Evolutionary conservation across 2,329 filamentous ascomycete species (phyloP).

Genomic region (Microdochium nivale): DNA sequence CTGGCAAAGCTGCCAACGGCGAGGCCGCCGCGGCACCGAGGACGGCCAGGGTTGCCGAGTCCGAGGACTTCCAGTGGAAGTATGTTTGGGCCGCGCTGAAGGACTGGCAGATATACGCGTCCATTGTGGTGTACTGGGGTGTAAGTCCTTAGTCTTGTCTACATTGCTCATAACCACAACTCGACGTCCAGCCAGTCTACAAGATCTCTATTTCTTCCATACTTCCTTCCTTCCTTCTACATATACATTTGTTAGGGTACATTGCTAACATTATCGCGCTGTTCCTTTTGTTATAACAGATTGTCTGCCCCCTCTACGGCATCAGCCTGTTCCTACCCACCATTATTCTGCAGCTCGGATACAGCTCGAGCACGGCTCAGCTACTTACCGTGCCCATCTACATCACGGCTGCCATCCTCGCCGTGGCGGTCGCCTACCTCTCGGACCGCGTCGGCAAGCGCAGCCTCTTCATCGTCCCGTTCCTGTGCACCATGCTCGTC

Average conservation of each 20-base stretch:
- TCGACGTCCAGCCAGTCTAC: too few relatives aligned
- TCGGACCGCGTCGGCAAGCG: constrained; percentile 46
- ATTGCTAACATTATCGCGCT: too few relatives aligned
- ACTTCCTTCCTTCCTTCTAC: constrained; percentile 34
- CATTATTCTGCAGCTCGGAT: constrained; percentile 53
- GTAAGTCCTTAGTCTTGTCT: constrained; percentile 39
- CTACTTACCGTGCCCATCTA: constrained; percentile 54
- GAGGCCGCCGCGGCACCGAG: not conserved
- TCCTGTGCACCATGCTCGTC: constrained; percentile 42
- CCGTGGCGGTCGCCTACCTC: constrained; percentile 42
- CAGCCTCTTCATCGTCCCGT: constrained; percentile 45
- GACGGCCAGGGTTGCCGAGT: constrained; percentile 40
- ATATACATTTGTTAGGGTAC: constrained; percentile 17
- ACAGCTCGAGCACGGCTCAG: constrained; percentile 48
- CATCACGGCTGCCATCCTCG: constrained; percentile 53
- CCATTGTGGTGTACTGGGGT: constrained; percentile 55
- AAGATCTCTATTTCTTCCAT: too few relatives aligned
- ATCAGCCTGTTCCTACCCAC: constrained; percentile 54
- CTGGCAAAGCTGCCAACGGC: not conserved
- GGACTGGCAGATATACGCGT: constrained; percentile 71
- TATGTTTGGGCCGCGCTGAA: constrained; percentile 66
- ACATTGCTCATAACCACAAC: too few relatives aligned
- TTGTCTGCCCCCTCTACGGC: constrained; percentile 46
- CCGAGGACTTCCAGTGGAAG: constrained; percentile 66
- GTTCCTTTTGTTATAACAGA: too few relatives aligned